Evolutionary conservation across 192 early-diverging fungal species (phyloP).

Genomic region (Dissophora ornata): DNA sequence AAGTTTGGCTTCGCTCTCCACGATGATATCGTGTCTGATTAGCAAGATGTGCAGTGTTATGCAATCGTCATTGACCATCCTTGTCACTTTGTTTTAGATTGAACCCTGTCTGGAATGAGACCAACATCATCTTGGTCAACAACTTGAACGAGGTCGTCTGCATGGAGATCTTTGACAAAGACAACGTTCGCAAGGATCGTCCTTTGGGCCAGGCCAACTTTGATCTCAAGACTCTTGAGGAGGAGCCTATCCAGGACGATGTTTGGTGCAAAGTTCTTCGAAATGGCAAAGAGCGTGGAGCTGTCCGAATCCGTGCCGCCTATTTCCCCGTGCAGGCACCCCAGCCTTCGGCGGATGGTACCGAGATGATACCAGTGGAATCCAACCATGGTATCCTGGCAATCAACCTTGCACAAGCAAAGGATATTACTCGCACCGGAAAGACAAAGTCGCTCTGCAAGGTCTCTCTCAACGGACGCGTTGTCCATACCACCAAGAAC

Average conservation of each 20-base stretch:
- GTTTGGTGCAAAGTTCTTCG: constrained; percentile 56
- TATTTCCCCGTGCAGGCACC: constrained; percentile 41
- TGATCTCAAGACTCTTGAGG: constrained; percentile 60
- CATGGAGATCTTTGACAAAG: constrained; percentile 87
- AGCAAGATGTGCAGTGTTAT: too few species aligned
- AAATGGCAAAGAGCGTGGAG: constrained; percentile 45
- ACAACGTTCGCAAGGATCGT: constrained; percentile 79
- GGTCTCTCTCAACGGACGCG: constrained; percentile 65
- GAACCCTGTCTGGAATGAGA: constrained; percentile 91
- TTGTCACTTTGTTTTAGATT: constrained; percentile 5
- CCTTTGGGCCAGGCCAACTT: constrained; percentile 70
- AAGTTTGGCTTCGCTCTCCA: constrained; percentile 5
- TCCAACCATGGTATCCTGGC: constrained; percentile 73
- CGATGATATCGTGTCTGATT: too few species aligned
- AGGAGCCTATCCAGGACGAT: constrained; percentile 55
- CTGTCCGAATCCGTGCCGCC: constrained; percentile 37
- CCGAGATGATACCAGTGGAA: constrained; percentile 46
- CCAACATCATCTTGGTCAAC: constrained; percentile 78
- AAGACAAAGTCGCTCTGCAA: constrained; percentile 62
- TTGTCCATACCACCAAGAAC: constrained; percentile 66
- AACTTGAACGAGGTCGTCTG: constrained; percentile 78
- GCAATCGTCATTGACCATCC: too few species aligned
- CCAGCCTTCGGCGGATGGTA: constrained; percentile 29
- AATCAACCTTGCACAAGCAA: constrained; percentile 73
- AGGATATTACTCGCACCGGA: constrained; percentile 67